Evolutionary conservation across 108 stramenopile species (phyloP).

Genomic region (Fragilaria radians): DNA sequence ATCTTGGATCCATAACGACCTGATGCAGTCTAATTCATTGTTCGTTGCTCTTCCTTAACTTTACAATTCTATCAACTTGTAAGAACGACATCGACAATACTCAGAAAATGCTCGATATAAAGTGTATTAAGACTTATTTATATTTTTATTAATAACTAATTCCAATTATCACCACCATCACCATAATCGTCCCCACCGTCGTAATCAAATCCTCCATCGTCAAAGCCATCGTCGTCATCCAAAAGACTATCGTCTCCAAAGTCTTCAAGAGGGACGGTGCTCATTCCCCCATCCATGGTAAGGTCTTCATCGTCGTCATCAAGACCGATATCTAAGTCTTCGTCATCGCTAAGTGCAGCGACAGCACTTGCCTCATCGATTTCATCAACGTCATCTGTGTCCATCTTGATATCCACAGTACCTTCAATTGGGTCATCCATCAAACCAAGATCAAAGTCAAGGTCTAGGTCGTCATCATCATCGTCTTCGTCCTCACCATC

Average conservation of each 20-base stretch:
- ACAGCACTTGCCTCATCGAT: not conserved
- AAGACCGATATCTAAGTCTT: not conserved
- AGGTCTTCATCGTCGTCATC: slow-evolving; percentile 1
- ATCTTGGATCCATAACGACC: too few relatives aligned
- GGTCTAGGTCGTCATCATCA: not conserved
- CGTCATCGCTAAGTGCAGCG: not conserved
- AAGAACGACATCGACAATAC: too few relatives aligned
- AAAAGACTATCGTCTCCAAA: not conserved
- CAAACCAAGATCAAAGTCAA: not conserved
- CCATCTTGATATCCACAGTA: not conserved
- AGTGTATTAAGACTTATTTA: too few relatives aligned
- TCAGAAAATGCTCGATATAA: too few relatives aligned
- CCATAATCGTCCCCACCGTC: not conserved
- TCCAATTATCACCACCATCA: not conserved
- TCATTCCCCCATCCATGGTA: not conserved
- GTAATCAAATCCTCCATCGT: not conserved
- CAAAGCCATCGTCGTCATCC: not conserved
- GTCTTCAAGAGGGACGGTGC: not conserved
- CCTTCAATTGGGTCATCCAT: not conserved
- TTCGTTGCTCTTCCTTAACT: too few relatives aligned
- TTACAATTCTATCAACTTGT: too few relatives aligned
- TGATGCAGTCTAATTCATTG: too few relatives aligned
- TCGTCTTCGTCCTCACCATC: too few relatives aligned
- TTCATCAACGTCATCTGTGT: not conserved
- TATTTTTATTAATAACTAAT: not conserved